Conservation (phyloP, 2,329 filamentous ascomycete species). For the Stachybotrys chlorohalonatus region DNA sequence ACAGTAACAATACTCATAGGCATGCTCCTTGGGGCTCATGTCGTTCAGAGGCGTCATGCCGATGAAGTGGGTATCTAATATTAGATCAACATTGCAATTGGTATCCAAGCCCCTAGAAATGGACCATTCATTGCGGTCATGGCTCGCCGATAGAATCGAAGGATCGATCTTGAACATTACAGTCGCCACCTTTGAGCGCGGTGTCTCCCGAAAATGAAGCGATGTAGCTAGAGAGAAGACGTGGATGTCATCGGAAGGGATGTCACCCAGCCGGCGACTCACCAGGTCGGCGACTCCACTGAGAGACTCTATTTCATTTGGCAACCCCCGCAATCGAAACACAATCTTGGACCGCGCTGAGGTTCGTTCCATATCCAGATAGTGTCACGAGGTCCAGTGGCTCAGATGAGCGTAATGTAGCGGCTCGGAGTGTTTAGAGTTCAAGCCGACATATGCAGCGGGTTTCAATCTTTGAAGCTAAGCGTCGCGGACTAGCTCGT, state of each 20-base stretch:
- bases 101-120: not conserved
- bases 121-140: not conserved
- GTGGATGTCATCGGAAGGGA: not conserved
- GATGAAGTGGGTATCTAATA: not conserved
- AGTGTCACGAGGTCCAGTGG: too few species aligned
- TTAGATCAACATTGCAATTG: not conserved
- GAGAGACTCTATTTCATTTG: not conserved
- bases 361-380: not conserved
- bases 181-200: not conserved
- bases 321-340: not conserved
- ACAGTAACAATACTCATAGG: not conserved
- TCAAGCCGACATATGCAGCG: too few species aligned
- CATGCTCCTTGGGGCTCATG: not conserved
- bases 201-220: not conserved
- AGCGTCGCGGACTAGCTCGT: too few species aligned
- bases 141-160: not conserved
- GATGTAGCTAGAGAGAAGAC: not conserved
- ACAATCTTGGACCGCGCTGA: not conserved
- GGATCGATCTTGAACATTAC: not conserved
- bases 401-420: too few species aligned
- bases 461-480: too few species aligned
- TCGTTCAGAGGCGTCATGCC: slow-evolving; percentile 1
- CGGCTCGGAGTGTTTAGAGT: too few species aligned
- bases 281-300: not conserved
- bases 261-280: not conserved